Base-by-base conservation (phyloP, 2,329 filamentous ascomycete species). In the Cladosporium sp. region DNA sequence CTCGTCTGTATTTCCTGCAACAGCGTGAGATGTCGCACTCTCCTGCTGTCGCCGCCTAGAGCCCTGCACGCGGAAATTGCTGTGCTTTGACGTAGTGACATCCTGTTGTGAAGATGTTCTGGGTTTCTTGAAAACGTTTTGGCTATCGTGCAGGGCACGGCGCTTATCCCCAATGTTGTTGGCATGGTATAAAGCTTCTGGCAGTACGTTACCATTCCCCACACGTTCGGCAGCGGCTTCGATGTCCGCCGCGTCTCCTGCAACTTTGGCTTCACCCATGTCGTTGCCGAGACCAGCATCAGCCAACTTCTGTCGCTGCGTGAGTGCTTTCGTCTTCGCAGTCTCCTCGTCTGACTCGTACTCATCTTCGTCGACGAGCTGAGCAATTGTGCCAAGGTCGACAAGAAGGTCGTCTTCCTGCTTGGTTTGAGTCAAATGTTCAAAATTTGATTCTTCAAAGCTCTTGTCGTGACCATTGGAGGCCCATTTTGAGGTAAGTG, bases 381-480 rank as follows among this genome's bases (percentile, higher is more conserved):
- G 77, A 26, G 82, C 75, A 28, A 89, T 86, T 25, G 82, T 83
- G 32, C 80, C 79, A 70, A 92, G 89, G 70, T 93, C 89, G 5
- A 92, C 87, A 25, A 88, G 81, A 51, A 89, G 71, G 23, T 76
- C 72, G 8, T 73, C 68, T 5, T 71, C 70, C n/a, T 59, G 53
- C 6, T 69, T 68, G 14, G 53, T n/a, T 53, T n/a, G 66, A 26
- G 60, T 58, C 11, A 66, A 53, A 16, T 51, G 58, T 18, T 70
- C 59, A 39, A 66, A 60, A 13, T 60, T 58, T 8, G 60, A 57
- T 8, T 67, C 32, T n/a, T 63, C 64, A 23, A 68, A 60, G 21
- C 63, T 66, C 8, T 60, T 63, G 14, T 61, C 59, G 6, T 65
- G 58, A 25, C 23, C 48, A 21, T 32, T 65, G 14, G 34, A 25